Conservation (phyloP, 257 asterid genomes). For the Parsonsia alboflavescens region DNA sequence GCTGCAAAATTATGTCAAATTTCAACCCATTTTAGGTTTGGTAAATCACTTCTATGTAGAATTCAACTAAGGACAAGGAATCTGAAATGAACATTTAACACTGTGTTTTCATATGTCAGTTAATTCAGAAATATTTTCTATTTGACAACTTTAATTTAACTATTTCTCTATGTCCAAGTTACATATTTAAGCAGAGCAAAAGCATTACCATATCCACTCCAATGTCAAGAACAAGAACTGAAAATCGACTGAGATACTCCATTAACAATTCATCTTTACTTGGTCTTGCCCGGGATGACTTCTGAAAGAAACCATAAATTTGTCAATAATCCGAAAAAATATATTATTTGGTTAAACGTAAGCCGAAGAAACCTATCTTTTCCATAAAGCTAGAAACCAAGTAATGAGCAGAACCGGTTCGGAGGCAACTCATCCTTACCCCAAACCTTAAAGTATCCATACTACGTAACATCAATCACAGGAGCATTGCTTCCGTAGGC, state of each 20-base stretch:
- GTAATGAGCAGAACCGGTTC: constrained; percentile 18
- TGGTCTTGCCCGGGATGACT: constrained; percentile 28
- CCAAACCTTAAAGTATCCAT: constrained; percentile 59
- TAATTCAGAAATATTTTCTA: not conserved
- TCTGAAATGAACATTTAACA: not conserved
- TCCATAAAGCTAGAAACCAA: constrained; percentile 26
- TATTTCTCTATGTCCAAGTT: too few species aligned
- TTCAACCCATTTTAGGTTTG: too few species aligned
- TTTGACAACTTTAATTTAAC: not conserved
- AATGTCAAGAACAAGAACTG: too few species aligned
- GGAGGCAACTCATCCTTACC: constrained; percentile 15
- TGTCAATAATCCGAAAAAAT: constrained; percentile 11
- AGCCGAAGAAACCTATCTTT: constrained; percentile 35
- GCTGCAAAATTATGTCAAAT: too few species aligned
- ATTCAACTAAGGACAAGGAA: too few species aligned
- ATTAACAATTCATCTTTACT: too few species aligned
- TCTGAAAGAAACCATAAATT: constrained; percentile 42
- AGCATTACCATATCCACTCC: too few species aligned
- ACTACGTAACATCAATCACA: constrained; percentile 8
- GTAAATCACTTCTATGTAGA: too few species aligned
- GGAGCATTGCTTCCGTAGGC: constrained; percentile 21
- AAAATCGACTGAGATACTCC: too few species aligned
- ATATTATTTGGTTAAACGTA: not conserved
- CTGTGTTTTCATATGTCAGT: not conserved
- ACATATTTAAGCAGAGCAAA: too few species aligned